Conservation (phyloP, 2,329 filamentous ascomycete species). For the Diplodia intermedia region DNA sequence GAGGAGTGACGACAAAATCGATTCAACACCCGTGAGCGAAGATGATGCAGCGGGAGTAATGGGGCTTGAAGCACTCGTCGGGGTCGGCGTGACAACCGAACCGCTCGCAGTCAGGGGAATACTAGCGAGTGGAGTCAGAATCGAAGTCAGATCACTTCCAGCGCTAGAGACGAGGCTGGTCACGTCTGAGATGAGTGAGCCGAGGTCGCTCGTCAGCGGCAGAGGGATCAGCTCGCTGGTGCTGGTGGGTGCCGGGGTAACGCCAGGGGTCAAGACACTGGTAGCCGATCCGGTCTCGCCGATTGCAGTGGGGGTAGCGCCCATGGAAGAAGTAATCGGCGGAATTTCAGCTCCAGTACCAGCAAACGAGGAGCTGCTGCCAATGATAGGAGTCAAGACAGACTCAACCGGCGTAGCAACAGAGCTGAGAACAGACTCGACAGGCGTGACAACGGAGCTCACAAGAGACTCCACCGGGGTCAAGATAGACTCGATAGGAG, state of each 20-base stretch:
- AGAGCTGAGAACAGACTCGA: not conserved
- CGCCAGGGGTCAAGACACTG: constrained; percentile 8
- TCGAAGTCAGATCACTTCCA: constrained; percentile 16
- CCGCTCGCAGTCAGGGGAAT: constrained; percentile 5
- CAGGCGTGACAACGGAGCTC: not conserved
- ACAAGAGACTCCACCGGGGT: not conserved
- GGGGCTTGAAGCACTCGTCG: constrained; percentile 10
- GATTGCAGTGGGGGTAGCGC: not conserved
- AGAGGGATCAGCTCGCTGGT: constrained; percentile 20
- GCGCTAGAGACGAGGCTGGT: constrained; percentile 24
- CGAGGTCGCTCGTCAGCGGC: constrained; percentile 27
- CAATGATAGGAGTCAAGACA: constrained; percentile 15
- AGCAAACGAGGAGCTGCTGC: constrained; percentile 11
- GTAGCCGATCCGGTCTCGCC: constrained; percentile 1
- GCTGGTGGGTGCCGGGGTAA: constrained; percentile 19
- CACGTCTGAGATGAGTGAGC: constrained; percentile 26
- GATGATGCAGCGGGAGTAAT: constrained; percentile 3
- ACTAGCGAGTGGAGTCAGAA: constrained; percentile 19
- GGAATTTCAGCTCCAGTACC: constrained; percentile 11
- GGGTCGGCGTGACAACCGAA: constrained; percentile 1
- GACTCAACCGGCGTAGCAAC: constrained; percentile 14
- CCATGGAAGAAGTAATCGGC: constrained; percentile 10
- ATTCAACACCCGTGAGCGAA: constrained; percentile 5
- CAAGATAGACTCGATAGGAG: not conserved
- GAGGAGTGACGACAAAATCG: constrained; percentile 30